phyloP scores from a whole-genome alignment of 805 yeast species.

The Kurtzmaniella fragi region DNA sequence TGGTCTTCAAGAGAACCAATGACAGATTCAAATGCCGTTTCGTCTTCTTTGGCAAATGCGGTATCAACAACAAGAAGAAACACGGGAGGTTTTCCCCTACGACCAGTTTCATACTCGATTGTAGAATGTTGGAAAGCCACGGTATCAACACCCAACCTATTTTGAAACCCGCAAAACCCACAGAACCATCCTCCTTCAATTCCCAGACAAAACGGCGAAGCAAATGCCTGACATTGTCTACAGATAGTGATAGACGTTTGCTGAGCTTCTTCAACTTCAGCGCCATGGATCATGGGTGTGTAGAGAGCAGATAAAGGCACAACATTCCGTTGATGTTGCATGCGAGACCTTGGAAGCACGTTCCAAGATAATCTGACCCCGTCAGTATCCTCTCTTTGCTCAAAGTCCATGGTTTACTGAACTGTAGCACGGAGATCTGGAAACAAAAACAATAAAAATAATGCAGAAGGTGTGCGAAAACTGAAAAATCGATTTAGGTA shows the following conservation, averaged over 20 bases:
- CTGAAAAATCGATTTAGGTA: too few relatives aligned
- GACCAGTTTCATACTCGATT: conserved; percentile 45
- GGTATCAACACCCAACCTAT: conserved; percentile 24
- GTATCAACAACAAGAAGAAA: conserved; percentile 56
- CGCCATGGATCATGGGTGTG: conserved; percentile 52
- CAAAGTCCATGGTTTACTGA: conserved; percentile 36
- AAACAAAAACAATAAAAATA: too few relatives aligned
- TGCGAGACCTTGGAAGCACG: conserved; percentile 49
- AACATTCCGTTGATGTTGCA: conserved; percentile 46
- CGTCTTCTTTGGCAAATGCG: conserved; percentile 44
- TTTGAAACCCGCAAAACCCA: conserved; percentile 49
- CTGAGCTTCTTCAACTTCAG: conserved; percentile 27
- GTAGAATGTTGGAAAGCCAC: conserved; percentile 33
- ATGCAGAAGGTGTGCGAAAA: too few relatives aligned
- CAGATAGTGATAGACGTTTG: conserved; percentile 41
- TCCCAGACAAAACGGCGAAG: conserved; percentile 46
- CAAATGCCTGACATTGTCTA: conserved; percentile 48
- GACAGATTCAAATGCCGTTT: conserved; percentile 35
- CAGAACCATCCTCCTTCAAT: conserved; percentile 46
- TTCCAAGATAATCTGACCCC: conserved; percentile 79
- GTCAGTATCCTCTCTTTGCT: conserved; percentile 60
- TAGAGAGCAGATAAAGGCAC: conserved; percentile 55
- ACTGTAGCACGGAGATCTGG: too few relatives aligned
- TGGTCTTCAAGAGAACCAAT: conserved; percentile 45
- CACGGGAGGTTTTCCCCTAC: conserved; percentile 38